Evolutionary conservation across 2,329 filamentous ascomycete genomes (phyloP).

Genomic region (Trichoderma lentiforme): DNA sequence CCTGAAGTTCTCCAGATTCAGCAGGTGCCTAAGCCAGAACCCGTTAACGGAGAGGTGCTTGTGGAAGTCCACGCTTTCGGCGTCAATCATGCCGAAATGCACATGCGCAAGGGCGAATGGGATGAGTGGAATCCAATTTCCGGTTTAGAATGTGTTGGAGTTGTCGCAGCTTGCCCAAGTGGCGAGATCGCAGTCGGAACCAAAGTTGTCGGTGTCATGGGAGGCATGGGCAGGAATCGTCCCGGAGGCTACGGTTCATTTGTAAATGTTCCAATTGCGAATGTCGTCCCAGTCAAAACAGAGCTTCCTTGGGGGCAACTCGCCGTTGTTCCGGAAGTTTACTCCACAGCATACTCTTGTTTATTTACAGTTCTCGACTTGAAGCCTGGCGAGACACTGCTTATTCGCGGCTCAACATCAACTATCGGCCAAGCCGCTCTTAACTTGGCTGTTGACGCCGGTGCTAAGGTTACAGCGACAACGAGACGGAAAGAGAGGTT

Average conservation of each 20-base stretch:
- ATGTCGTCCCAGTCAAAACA: slow-evolving; percentile 1
- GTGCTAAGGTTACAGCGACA: slow-evolving; percentile 8
- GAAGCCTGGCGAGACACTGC: neutral
- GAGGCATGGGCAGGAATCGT: slow-evolving; percentile 39
- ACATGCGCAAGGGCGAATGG: slow-evolving; percentile 44
- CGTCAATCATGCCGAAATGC: slow-evolving; percentile 44
- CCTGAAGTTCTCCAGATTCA: slow-evolving; percentile 8
- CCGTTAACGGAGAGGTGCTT: slow-evolving; percentile 29
- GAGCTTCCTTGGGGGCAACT: slow-evolving; percentile 14
- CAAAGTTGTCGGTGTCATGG: slow-evolving; percentile 40
- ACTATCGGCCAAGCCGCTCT: slow-evolving; percentile 15
- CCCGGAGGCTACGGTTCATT: slow-evolving; percentile 39
- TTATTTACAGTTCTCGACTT: slow-evolving; percentile 6
- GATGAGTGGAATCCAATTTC: slow-evolving; percentile 37
- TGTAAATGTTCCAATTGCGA: neutral
- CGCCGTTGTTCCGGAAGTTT: slow-evolving; percentile 10
- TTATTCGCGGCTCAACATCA: slow-evolving; percentile 17
- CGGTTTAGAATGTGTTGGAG: slow-evolving; percentile 43
- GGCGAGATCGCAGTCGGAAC: slow-evolving; percentile 32
- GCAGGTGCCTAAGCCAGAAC: slow-evolving; percentile 15
- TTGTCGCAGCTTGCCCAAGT: slow-evolving; percentile 34
- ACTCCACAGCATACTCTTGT: slow-evolving; percentile 12
- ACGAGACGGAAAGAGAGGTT: slow-evolving; percentile 1
- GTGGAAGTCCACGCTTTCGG: slow-evolving; percentile 41
- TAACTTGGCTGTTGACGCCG: slow-evolving; percentile 13